phyloP scores from a whole-genome alignment of 1,284 basidiomycete genomes.

The Cryptococcus jaspeensis region DNA sequence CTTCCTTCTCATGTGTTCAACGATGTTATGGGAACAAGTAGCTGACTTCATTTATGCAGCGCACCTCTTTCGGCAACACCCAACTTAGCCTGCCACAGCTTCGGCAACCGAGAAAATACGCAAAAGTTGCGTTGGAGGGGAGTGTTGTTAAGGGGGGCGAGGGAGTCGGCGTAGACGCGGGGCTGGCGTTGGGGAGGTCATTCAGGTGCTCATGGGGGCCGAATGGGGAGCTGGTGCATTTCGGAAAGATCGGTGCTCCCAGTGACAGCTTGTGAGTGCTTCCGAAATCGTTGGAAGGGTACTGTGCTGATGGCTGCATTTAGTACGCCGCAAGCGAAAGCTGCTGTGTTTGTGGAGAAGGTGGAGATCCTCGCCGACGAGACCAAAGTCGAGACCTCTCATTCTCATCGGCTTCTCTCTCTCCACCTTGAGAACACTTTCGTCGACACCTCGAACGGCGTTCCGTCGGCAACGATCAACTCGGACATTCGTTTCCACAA shows the following conservation, averaged over 20 bases:
- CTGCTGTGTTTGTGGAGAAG: slow-evolving; percentile 34
- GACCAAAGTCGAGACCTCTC: slow-evolving; percentile 51
- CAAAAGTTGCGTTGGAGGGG: slow-evolving; percentile 31
- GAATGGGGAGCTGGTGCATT: slow-evolving; percentile 70
- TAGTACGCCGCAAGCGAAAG: slow-evolving; percentile 25
- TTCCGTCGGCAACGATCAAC: slow-evolving; percentile 62
- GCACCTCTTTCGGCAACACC: slow-evolving; percentile 72
- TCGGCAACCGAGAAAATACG: slow-evolving; percentile 51
- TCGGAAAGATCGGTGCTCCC: slow-evolving; percentile 68
- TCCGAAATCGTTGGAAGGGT: slow-evolving; percentile 20
- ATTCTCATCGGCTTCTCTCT: slow-evolving; percentile 68
- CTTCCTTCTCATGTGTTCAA: slow-evolving; percentile 43
- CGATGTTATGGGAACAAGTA: neutral
- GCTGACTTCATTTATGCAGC: slow-evolving; percentile 52
- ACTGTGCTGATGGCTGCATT: neutral
- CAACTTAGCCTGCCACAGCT: slow-evolving; percentile 62
- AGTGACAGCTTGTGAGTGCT: slow-evolving; percentile 36
- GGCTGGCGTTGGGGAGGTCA: slow-evolving; percentile 78
- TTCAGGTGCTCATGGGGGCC: slow-evolving; percentile 92
- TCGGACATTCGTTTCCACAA: slow-evolving; percentile 71
- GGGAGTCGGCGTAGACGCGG: slow-evolving; percentile 70
- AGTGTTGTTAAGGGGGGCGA: slow-evolving; percentile 58
- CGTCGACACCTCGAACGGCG: slow-evolving; percentile 59
- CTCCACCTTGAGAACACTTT: slow-evolving; percentile 75
- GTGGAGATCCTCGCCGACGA: slow-evolving; percentile 30